Conservation (phyloP, 805 yeast species). For the Ogataea saltuana region DNA sequence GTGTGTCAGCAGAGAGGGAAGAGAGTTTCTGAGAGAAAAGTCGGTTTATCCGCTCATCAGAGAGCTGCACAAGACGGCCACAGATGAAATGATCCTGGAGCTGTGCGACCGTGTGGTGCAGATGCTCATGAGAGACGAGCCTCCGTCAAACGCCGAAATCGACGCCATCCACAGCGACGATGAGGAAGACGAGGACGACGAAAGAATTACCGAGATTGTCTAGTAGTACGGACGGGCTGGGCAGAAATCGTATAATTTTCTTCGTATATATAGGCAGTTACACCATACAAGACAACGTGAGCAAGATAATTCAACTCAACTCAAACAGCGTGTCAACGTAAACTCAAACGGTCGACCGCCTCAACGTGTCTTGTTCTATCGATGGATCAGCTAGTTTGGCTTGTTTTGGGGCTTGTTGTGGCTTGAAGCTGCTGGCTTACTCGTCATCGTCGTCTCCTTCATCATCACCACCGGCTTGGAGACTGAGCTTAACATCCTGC, state of each 20-base stretch:
- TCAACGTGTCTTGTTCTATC: no score
- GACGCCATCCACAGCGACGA: constrained; percentile 49
- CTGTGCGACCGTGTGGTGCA: constrained; percentile 84
- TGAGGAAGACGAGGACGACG: constrained; percentile 51
- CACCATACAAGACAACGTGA: no score
- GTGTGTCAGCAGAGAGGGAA: constrained; percentile 69
- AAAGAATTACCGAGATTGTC: constrained; percentile 53
- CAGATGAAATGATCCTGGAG: constrained; percentile 50
- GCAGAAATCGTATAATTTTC: not conserved
- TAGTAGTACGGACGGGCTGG: constrained; percentile 24
- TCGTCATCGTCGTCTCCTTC: constrained; percentile 61
- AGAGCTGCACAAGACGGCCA: constrained; percentile 70
- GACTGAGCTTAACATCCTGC: constrained; percentile 70
- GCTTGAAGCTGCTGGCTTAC: constrained; percentile 26
- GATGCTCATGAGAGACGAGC: constrained; percentile 90
- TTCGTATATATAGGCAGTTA: not conserved
- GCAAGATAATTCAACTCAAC: no score
- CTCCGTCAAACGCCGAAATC: constrained; percentile 44
- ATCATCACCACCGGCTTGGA: constrained; percentile 57
- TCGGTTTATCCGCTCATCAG: constrained; percentile 84
- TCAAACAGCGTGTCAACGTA: no score
- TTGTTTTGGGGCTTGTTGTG: no score
- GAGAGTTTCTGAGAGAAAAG: constrained; percentile 78
- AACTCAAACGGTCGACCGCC: no score
- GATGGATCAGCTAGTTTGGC: no score